phyloP scores from a whole-genome alignment of 176 grass and related monocot species.

The Pontederia crassipes region DNA sequence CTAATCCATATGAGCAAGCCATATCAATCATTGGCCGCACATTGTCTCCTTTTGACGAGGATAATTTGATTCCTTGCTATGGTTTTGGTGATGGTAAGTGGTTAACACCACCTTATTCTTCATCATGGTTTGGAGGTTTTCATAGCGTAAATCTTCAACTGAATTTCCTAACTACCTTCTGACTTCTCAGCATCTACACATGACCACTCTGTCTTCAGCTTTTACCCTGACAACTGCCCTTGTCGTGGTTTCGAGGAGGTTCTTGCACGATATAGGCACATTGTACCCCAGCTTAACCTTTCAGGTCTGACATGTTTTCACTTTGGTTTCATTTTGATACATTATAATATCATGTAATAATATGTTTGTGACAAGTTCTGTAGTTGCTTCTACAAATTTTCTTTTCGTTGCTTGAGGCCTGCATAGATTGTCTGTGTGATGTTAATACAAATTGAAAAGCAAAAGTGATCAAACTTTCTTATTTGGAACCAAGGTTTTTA shows the following conservation, averaged over 20 bases:
- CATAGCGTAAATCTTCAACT: neutral
- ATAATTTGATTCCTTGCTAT: conserved; percentile 97
- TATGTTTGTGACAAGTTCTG: too few relatives aligned
- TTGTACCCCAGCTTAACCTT: conserved; percentile 75
- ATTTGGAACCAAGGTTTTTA: too few relatives aligned
- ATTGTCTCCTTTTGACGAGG: conserved; percentile 93
- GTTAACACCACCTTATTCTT: conserved; percentile 2
- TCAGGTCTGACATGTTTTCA: conserved; percentile 38
- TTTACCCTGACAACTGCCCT: conserved; percentile 54
- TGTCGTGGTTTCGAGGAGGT: conserved; percentile 87
- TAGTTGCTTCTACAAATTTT: too few relatives aligned
- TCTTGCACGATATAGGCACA: conserved; percentile 62
- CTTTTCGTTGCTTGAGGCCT: too few relatives aligned
- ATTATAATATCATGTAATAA: too few relatives aligned
- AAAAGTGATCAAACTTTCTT: too few relatives aligned
- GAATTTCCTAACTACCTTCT: conserved; percentile 17
- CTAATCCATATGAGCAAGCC: conserved; percentile 92
- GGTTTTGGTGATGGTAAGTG: conserved; percentile 92
- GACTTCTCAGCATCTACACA: conserved; percentile 50
- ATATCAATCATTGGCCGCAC: conserved; percentile 96
- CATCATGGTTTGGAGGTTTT: conserved; percentile 9
- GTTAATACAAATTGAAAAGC: too few relatives aligned
- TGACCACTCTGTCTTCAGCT: conserved; percentile 82
- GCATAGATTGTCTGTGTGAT: too few relatives aligned
- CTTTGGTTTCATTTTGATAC: neutral